Conservation (phyloP, 2,329 filamentous ascomycete species). For the Claviceps purpurea region DNA sequence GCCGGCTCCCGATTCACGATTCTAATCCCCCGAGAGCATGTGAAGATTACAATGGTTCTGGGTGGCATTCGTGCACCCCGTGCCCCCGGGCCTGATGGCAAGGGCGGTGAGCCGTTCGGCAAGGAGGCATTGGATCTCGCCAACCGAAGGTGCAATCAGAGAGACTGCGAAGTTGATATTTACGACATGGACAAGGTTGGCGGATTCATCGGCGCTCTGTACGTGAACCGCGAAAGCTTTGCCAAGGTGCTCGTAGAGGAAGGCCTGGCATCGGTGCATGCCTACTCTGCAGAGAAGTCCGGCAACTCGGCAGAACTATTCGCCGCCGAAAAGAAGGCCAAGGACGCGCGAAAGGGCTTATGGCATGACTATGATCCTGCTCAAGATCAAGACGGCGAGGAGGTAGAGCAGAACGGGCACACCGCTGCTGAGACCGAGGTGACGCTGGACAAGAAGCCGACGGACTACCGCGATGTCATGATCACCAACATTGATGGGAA, state of each 20-base stretch:
- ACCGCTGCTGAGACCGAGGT: conserved; percentile 33
- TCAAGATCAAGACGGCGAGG: conserved; percentile 55
- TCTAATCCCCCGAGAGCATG: conserved; percentile 79
- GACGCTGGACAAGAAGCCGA: conserved; percentile 49
- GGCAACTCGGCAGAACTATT: conserved; percentile 80
- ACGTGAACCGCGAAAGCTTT: conserved; percentile 90
- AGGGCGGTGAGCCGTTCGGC: conserved; percentile 83
- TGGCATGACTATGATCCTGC: conserved; percentile 94
- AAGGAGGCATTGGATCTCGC: conserved; percentile 90
- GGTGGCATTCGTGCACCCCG: conserved; percentile 84
- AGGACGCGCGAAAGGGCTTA: conserved; percentile 73
- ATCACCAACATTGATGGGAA: conserved; percentile 80
- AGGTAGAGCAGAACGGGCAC: conserved; percentile 38
- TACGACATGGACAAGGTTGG: conserved; percentile 92
- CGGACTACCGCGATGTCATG: conserved; percentile 85
- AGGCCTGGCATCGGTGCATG: conserved; percentile 81
- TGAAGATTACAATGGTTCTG: conserved; percentile 89
- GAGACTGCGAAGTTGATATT: conserved; percentile 91
- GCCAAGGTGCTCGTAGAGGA: conserved; percentile 89
- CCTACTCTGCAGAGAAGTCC: conserved; percentile 90
- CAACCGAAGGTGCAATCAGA: conserved; percentile 76
- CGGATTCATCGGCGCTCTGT: conserved; percentile 91
- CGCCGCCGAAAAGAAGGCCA: conserved; percentile 76
- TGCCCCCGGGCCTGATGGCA: conserved; percentile 61
- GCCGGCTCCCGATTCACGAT: conserved; percentile 91